Evolutionary conservation across 2,329 filamentous ascomycete genomes (phyloP).

Genomic region (Monilinia laxa): DNA sequence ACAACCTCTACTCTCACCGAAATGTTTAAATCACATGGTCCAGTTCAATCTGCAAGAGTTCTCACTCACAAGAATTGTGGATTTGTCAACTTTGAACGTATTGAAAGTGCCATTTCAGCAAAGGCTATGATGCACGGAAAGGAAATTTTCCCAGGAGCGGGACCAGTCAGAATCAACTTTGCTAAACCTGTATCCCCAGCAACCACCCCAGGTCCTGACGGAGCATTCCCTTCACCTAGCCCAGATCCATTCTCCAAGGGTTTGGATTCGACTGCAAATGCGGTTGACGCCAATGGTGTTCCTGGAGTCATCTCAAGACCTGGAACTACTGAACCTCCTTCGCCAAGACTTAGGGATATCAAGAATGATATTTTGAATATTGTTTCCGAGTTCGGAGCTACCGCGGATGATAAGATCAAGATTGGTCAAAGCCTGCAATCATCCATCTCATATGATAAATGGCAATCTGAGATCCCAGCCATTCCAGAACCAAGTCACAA

Average conservation of each 20-base stretch:
- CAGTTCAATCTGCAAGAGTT: slow-evolving; percentile 87
- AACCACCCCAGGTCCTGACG: slow-evolving; percentile 84
- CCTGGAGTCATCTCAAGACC: slow-evolving; percentile 44
- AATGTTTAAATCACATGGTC: slow-evolving; percentile 91
- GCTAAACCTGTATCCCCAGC: slow-evolving; percentile 92
- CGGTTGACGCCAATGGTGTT: slow-evolving; percentile 42
- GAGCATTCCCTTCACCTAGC: slow-evolving; percentile 84
- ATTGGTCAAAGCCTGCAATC: slow-evolving; percentile 73
- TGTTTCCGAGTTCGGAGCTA: slow-evolving; percentile 83
- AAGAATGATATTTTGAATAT: slow-evolving; percentile 81
- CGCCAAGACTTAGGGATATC: slow-evolving; percentile 74
- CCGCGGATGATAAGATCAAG: slow-evolving; percentile 70
- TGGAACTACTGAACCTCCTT: slow-evolving; percentile 57
- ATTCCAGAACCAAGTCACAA: slow-evolving; percentile 86
- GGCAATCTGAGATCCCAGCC: slow-evolving; percentile 81
- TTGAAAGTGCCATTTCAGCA: slow-evolving; percentile 87
- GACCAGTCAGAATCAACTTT: slow-evolving; percentile 93
- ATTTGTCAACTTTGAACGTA: slow-evolving; percentile 93
- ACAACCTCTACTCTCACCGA: slow-evolving; percentile 92
- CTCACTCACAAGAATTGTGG: slow-evolving; percentile 98
- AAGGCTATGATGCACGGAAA: slow-evolving; percentile 89
- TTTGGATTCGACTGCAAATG: slow-evolving; percentile 49
- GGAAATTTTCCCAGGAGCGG: slow-evolving; percentile 96
- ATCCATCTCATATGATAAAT: slow-evolving; percentile 72
- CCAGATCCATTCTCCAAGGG: slow-evolving; percentile 73